Base-by-base conservation (phyloP, 768 basidiomycete genomes). In the Lanmaoa rubissima region DNA sequence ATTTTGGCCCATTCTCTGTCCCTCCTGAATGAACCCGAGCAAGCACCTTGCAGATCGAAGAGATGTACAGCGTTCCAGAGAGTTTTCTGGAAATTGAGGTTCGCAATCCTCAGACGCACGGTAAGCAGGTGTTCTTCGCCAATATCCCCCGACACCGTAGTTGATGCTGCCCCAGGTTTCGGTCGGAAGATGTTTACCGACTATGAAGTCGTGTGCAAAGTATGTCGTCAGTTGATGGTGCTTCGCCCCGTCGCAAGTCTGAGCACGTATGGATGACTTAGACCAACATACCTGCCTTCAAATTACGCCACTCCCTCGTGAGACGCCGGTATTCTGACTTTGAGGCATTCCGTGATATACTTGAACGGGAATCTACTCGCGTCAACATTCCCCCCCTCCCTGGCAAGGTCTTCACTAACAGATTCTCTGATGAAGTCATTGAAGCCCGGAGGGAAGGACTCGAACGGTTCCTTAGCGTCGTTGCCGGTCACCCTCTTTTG, bases 281-380 rank as follows among this genome's bases (percentile, higher is more conserved):
- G 94, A 98, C 97, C 65, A 98, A 98, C 74, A 99, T 98, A 65
- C 97, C 95, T 35, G 96, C 96, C 0, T 99, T 99, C 81, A 97
- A 98, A 71, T 82, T 98, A 42, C 91, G 88, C n/a, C 90, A 92
- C 74, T 94, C 92, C 11, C 78, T 90, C 40, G 93, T 95, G 44
- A 84, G 92, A 48, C 80, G 93, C 44, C 87, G 93, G 47, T 95
- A 95, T 71, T 92, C 88, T 41, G 92, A 95, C 71, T 95, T 95
- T 68, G 93, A 95, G 68, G 94, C 96, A 1, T 99, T 99, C 80
- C 87, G 94, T 48, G 96, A 99, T 71, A 93, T 97, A 69, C 85
- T 99, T 49, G 97, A 99, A 74, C 87, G 94, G 65, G 97, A 99
- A 74, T 91, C 88, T 5, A 97, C 96, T 12, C 82, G 97, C 42